Base-by-base conservation (phyloP, 1,139 yeast genomes). In the Kluyveromyces marxianus region DNA sequence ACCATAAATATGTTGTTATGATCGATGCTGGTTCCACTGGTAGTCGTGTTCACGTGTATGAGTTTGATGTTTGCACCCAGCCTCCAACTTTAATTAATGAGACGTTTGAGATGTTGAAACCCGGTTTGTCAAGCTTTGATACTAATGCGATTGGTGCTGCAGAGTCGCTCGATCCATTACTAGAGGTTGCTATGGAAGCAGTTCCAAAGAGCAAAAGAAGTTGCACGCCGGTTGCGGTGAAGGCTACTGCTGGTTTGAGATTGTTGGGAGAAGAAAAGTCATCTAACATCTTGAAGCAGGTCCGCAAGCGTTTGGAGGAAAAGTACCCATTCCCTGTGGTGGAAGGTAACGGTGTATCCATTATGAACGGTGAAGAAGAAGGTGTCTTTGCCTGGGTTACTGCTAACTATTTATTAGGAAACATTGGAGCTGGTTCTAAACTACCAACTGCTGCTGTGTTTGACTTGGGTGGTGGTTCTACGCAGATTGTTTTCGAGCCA, bases 331-430 rank as follows among this genome's bases (percentile, higher is more conserved):
- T 92, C 70, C 84, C 96, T 1, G 89, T 92, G 37, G 95, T 89
- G 41, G 76, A 74, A 7, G 88, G 82, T 42, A 85, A 87, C 49
- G 97, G 97, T 48, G 75, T 92, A 48, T 76, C 90, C 7, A 84
- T 92, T 58, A 90, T 92, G 97, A 92, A 86, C 48, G 98, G 98
- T 55, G 83, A 79, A 51, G 96, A 90, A 58, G 98, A 92, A 70
- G 99, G 98, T 64, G 97, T 92, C n/a, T 92, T 80, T 60, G 98
- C 98, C 1, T 92, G 99, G 99, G 84, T 92, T 63, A 92, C 98
- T 35, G 83, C 97, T 45, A 92, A 92, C 70, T 92, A 82, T 65
- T 71, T 92, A 53, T 75, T 92, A 55, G 97, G 97, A 37, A 90
- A 90, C 68, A 88, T 92, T 63, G 97, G 97, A 28, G 70, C 81